Evolutionary conservation across 2,329 filamentous ascomycete species (phyloP).

Genomic region (Fusarium musae): DNA sequence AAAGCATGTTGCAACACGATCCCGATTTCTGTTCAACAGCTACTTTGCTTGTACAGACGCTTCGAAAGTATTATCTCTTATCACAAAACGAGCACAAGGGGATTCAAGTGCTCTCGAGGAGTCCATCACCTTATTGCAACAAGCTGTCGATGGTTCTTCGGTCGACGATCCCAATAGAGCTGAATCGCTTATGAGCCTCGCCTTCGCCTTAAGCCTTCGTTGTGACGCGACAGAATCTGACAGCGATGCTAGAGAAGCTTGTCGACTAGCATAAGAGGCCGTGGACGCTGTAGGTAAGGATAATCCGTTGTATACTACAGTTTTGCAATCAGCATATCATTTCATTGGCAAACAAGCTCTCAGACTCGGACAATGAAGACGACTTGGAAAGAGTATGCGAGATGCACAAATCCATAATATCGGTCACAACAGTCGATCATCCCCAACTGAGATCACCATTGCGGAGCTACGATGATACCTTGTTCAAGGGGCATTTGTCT

Average conservation of each 20-base stretch:
- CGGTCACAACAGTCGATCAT: too few species aligned
- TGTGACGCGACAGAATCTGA: background rate
- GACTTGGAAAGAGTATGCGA: background rate
- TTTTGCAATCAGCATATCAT: background rate
- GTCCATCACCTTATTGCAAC: background rate
- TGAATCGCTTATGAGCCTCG: background rate
- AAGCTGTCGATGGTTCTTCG: background rate
- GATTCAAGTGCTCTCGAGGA: background rate
- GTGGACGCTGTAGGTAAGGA: background rate
- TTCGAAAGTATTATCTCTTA: background rate
- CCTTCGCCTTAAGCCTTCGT: background rate
- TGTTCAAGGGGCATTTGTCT: too few species aligned
- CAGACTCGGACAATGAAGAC: background rate
- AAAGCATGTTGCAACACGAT: fast-evolving
- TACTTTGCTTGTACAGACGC: background rate
- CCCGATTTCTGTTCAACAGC: background rate
- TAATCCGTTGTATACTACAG: background rate
- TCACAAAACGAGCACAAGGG: background rate
- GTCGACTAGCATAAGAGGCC: background rate
- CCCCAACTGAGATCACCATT: too few species aligned
- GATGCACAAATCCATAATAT: background rate
- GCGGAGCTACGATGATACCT: too few species aligned
- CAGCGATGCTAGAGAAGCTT: background rate
- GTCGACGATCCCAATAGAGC: fast-evolving
- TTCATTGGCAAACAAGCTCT: background rate